These are phyloP conservation scores for Phaeotremella fagi DNA, from an alignment of 768 basidiomycete species.

Conservation along the genomic window DNA sequence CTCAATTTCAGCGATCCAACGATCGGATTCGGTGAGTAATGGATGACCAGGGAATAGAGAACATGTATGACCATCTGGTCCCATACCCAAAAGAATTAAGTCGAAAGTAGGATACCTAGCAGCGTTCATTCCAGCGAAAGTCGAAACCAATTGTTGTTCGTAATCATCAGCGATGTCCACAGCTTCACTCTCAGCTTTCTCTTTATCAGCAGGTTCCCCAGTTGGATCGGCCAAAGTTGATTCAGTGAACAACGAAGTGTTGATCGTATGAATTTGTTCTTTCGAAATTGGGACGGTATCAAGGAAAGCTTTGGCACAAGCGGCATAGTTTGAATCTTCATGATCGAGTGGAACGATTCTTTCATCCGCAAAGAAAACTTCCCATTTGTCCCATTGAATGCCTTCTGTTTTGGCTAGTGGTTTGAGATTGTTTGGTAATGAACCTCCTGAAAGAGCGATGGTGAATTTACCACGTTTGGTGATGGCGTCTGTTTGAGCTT, in stretches of 20 bases:
- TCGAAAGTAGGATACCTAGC: constrained; percentile 98
- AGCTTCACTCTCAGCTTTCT: constrained; percentile 26
- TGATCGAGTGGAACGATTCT: constrained; percentile 89
- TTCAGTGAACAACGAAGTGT: constrained; percentile 58
- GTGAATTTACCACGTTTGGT: constrained; percentile 86
- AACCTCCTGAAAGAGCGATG: constrained; percentile 88
- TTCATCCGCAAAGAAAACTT: constrained; percentile 96
- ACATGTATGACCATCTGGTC: constrained; percentile 96
- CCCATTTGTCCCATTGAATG: constrained; percentile 95
- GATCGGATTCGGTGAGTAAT: constrained; percentile 75
- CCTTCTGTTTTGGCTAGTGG: constrained; percentile 61
- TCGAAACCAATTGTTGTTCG: constrained; percentile 63
- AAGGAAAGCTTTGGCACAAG: constrained; percentile 69
- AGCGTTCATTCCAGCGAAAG: constrained; percentile 87
- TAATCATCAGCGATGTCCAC: constrained; percentile 49
- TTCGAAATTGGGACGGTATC: constrained; percentile 73
- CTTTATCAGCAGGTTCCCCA: not conserved
- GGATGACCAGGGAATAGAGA: constrained; percentile 93
- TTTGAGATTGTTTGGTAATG: constrained; percentile 69
- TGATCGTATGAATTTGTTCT: constrained; percentile 77
- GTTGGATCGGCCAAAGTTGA: constrained; percentile 31
- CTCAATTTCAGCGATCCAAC: constrained; percentile 90
- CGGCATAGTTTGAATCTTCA: constrained; percentile 82
- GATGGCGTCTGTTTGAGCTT: constrained; percentile 82
- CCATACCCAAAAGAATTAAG: constrained; percentile 92